Evolutionary conservation across 306 rosid genomes (phyloP).

Genomic region (Arachis hypogaea): DNA sequence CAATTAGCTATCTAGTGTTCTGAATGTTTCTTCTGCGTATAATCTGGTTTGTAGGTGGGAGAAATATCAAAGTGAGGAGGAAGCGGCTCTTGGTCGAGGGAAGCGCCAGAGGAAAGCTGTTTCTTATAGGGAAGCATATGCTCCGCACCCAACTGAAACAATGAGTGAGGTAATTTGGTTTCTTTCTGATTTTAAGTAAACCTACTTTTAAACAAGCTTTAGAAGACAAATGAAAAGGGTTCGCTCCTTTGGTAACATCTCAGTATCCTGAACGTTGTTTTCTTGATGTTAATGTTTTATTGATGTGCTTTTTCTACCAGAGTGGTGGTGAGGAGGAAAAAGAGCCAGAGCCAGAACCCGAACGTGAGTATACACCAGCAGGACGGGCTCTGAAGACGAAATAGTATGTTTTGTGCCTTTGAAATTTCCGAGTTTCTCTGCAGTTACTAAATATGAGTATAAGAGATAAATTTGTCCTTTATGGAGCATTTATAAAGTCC

Average conservation of each 20-base stretch:
- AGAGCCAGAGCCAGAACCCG: slow-evolving; percentile 89
- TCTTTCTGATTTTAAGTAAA: slow-evolving; percentile 39
- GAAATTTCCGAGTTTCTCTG: background rate
- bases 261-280: slow-evolving; percentile 3
- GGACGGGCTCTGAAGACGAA: slow-evolving; percentile 91
- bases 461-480: slow-evolving; percentile 7
- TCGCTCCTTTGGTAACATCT: slow-evolving; percentile 6
- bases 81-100: slow-evolving; percentile 98
- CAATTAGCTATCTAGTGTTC: slow-evolving; percentile 33
- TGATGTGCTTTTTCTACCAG: slow-evolving; percentile 56
- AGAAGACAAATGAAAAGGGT: slow-evolving; percentile 15
- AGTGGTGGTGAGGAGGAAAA: slow-evolving; percentile 81
- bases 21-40: slow-evolving; percentile 29
- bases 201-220: slow-evolving; percentile 14
- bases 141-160: slow-evolving; percentile 79
- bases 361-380: slow-evolving; percentile 92
- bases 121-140: slow-evolving; percentile 93
- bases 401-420: slow-evolving; percentile 57
- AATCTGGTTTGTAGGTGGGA: slow-evolving; percentile 78
- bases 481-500: slow-evolving; percentile 26
- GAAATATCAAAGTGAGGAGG: slow-evolving; percentile 96
- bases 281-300: slow-evolving; percentile 24
- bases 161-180: slow-evolving; percentile 74
- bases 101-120: slow-evolving; percentile 96
- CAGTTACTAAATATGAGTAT: slow-evolving; percentile 26